Percentiles rank a stretch among this genome's conserved stretches.
phyloP scores from a whole-genome alignment of 768 basidiomycete species.

The Podaxis rugospora region DNA sequence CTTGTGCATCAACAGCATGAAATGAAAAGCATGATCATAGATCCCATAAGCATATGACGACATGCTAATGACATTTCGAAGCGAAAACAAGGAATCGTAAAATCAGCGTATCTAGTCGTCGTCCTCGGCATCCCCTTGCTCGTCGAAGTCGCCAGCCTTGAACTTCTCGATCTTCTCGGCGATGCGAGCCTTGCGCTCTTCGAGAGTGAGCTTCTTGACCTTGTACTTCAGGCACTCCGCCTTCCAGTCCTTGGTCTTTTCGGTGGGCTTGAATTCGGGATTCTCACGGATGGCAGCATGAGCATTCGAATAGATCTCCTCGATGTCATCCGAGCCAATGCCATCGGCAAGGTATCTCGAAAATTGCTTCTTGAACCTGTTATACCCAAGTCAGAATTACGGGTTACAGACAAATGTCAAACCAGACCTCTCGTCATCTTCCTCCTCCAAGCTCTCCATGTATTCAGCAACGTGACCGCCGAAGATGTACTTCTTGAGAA shows the following conservation, averaged over 20 bases:
- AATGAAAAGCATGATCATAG: not conserved
- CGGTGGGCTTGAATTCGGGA: slow-evolving; percentile 83
- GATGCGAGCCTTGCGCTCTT: slow-evolving; percentile 76
- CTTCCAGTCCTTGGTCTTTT: slow-evolving; percentile 91
- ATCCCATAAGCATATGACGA: not conserved
- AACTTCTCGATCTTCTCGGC: slow-evolving; percentile 88
- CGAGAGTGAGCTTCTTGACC: slow-evolving; percentile 63
- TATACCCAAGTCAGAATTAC: slow-evolving; percentile 4
- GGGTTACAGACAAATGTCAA: not conserved
- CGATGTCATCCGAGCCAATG: slow-evolving; percentile 93
- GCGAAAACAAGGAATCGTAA: not conserved
- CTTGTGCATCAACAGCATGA: not conserved
- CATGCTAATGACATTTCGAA: not conserved
- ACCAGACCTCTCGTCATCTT: slow-evolving; percentile 88
- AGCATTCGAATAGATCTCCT: slow-evolving; percentile 91
- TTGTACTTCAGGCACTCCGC: slow-evolving; percentile 74
- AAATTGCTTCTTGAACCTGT: slow-evolving; percentile 97
- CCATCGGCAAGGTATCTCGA: slow-evolving; percentile 92
- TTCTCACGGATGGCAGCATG: slow-evolving; percentile 96
- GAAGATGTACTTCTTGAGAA: slow-evolving; percentile 95
- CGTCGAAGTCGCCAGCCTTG: slow-evolving; percentile 61
- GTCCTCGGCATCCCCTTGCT: slow-evolving; percentile 54
- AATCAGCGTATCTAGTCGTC: slow-evolving; percentile 51
- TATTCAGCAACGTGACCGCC: slow-evolving; percentile 99
- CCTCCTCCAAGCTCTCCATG: slow-evolving; percentile 99